A percentile compares a stretch with the other conserved stretches of the same genome.
Conservation (phyloP, 352 stramenopile species). For the Phytophthora sp. region DNA sequence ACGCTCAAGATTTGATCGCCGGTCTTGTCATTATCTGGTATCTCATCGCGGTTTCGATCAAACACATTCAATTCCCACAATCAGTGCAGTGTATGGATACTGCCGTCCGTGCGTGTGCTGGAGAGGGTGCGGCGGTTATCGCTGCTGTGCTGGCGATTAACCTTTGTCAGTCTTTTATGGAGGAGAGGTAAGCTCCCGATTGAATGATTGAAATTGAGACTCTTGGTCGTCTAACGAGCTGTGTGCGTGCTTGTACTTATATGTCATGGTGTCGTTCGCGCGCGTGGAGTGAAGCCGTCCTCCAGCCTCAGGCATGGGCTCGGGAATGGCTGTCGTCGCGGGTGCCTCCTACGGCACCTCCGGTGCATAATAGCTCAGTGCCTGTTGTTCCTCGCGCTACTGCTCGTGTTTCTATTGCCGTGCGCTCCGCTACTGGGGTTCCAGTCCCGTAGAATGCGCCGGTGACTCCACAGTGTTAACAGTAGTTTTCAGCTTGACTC, state of each 20-base stretch:
- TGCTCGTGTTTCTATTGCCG: slow-evolving; percentile 41
- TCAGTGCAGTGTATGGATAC: slow-evolving; percentile 58
- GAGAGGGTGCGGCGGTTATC: slow-evolving; percentile 63
- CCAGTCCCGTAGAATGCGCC: slow-evolving; percentile 28
- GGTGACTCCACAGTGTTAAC: neutral
- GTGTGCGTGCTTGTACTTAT: slow-evolving; percentile 8
- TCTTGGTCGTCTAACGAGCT: slow-evolving; percentile 18
- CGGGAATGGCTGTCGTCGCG: slow-evolving; percentile 43
- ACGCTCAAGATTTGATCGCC: slow-evolving; percentile 66
- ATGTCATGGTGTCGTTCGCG: slow-evolving; percentile 2
- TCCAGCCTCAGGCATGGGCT: slow-evolving; percentile 43
- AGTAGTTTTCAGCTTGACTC: no score
- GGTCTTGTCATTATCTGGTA: slow-evolving; percentile 77
- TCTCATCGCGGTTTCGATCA: slow-evolving; percentile 64
- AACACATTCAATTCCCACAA: slow-evolving; percentile 52
- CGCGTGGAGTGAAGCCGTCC: slow-evolving; percentile 51
- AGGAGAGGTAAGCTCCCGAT: slow-evolving; percentile 58
- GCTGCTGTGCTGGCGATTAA: slow-evolving; percentile 59
- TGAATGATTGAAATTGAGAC: neutral
- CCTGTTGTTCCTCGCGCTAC: slow-evolving; percentile 39
- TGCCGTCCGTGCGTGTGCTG: slow-evolving; percentile 65
- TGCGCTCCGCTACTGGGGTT: slow-evolving; percentile 29
- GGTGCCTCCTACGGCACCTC: slow-evolving; percentile 42
- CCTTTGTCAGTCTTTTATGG: slow-evolving; percentile 54
- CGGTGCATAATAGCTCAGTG: slow-evolving; percentile 44